A percentile compares a stretch with the other conserved stretches of the same genome.
Evolutionary conservation across 2,329 filamentous ascomycete species (phyloP).

Genomic region (Aspergillus vadensis): DNA sequence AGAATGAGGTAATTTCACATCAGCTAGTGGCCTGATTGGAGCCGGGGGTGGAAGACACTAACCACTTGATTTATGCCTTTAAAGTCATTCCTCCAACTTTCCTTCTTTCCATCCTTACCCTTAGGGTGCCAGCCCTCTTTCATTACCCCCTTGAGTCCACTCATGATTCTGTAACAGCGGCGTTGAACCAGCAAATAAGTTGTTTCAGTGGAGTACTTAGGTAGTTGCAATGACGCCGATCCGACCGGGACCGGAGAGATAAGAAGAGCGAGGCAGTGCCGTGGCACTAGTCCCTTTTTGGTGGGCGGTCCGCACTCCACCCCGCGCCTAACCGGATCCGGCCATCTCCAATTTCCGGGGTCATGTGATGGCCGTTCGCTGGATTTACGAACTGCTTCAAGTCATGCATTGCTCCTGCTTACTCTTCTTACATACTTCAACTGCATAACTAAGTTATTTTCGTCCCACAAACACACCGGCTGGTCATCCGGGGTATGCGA

Average conservation of each 20-base stretch:
- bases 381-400: no score
- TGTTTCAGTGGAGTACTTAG: neutral
- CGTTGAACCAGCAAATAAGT: neutral
- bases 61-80: conserved; percentile 61
- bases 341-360: neutral
- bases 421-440: neutral
- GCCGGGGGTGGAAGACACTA: conserved; percentile 26
- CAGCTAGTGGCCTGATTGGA: conserved; percentile 16
- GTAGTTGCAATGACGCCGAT: conserved; percentile 9
- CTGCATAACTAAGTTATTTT: neutral
- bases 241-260: conserved; percentile 2
- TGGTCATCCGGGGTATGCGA: neutral
- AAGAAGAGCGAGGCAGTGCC: conserved; percentile 7
- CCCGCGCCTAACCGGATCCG: conserved; percentile 2
- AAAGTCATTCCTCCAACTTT: conserved; percentile 59
- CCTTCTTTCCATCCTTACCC: conserved; percentile 53
- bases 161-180: conserved; percentile 41
- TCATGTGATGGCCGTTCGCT: neutral
- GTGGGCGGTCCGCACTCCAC: neutral
- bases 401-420: neutral
- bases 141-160: conserved; percentile 49
- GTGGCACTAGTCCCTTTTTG: neutral
- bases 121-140: conserved; percentile 60
- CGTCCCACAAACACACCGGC: neutral
- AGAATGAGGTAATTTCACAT: conserved; percentile 30